These are phyloP conservation scores for Metschnikowia proteae DNA, from an alignment of 805 yeast genomes.

Conservation along the genomic window DNA sequence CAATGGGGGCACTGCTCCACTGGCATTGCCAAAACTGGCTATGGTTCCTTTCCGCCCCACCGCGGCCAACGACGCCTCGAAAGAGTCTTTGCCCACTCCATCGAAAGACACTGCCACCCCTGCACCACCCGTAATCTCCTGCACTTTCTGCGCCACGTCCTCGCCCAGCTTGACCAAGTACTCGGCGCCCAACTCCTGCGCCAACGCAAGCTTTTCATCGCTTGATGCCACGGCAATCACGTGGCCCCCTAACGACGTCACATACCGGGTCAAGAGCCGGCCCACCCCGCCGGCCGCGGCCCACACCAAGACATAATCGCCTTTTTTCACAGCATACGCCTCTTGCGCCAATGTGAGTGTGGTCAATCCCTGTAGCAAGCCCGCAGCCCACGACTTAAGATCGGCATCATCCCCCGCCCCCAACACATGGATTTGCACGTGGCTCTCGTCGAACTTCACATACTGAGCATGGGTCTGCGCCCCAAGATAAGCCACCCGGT, in stretches of 20 bases:
- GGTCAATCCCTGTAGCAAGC: conserved; percentile 71
- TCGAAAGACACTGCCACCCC: conserved; percentile 73
- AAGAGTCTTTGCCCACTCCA: conserved; percentile 76
- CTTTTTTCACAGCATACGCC: conserved; percentile 62
- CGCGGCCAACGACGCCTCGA: conserved; percentile 55
- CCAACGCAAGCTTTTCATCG: conserved; percentile 63
- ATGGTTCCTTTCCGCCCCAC: conserved; percentile 70
- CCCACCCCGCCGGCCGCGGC: conserved; percentile 99
- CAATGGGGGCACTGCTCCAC: conserved; percentile 80
- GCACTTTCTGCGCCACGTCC: conserved; percentile 52
- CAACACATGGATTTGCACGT: conserved; percentile 27
- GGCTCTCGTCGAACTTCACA: conserved; percentile 43
- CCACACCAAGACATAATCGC: conserved; percentile 71
- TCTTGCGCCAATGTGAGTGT: conserved; percentile 68
- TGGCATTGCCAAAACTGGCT: conserved; percentile 79
- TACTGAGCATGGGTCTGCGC: conserved; percentile 67
- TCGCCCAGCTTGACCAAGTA: conserved; percentile 56
- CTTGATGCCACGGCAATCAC: conserved; percentile 85
- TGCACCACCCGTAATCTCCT: conserved; percentile 56
- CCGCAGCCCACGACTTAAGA: conserved; percentile 55
- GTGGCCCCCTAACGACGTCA: conserved; percentile 62
- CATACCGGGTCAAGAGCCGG: conserved; percentile 60
- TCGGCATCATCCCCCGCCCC: conserved; percentile 43
- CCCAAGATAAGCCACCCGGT: conserved; percentile 58
- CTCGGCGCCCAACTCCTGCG: conserved; percentile 75